Evolutionary conservation across 768 basidiomycete genomes (phyloP), one percentile per base, ranked within the genome.

Genomic region (Macrolepiota dolichaula): DNA sequence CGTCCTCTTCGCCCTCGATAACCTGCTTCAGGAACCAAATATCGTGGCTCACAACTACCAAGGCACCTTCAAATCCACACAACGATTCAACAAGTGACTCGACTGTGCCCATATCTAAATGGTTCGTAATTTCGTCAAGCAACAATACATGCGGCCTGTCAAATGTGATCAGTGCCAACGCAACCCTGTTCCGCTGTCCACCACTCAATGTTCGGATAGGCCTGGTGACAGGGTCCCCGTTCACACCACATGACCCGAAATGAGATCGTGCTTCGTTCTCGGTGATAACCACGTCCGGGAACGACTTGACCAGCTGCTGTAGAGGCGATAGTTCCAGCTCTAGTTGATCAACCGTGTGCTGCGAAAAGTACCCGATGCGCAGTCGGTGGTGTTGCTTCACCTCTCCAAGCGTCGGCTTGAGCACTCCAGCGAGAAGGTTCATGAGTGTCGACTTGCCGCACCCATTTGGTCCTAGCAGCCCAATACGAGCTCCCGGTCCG

Each of bases 41-140:
- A 42, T 90, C 88, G 66, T 90, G 88, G 49, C 84, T 87, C 52
- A 89, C 81, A n/a, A 88, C 73, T 10, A 88, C 72, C 32, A 89
- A 67, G 1, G 81, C 85, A 0, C 88, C 87, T 27, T 70, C 72
- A 64, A 79, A 89, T 13, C 68, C 70, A 51, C 76, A 75, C 44
- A 89, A 73, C 7, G 83, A 80, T 22, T 74, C 72, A 0, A 83
- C 81, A 1, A 90, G 72, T 0, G 82, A 83, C 61, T 78, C 71
- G 35, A 88, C 83, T 2, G 85, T 88, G 25, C 81, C 78, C 44
- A 79, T 76, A 69, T 90, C 88, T 46, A 90, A 71, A 72, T 90
- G 88, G n/a, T 87, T 82, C 49, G 88, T 86, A 4, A 86, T 82
- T 68, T 90, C 88, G 64, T 84, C 82, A 24, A 84, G 71, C 6